Base-by-base conservation (phyloP, 108 stramenopile species). In the Schizochytrium sp. region DNA sequence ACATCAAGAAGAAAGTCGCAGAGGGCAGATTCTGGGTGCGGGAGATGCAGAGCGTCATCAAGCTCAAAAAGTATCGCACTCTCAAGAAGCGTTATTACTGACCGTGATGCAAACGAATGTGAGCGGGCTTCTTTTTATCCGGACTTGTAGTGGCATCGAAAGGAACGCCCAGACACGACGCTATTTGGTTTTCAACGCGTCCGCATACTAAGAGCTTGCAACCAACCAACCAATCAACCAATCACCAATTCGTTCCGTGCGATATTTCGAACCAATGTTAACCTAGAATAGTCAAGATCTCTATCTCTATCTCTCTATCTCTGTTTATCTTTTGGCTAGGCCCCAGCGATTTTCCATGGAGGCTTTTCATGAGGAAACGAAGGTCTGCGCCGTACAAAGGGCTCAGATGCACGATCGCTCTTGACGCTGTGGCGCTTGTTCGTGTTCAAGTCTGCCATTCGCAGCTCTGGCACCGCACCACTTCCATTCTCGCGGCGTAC, bases 1-100 rank as follows among this genome's bases (percentile, higher is more conserved):
- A 95, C 51, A 58, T 98, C 5, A 95, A 95, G 58, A 95, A 94
- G 76, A 96, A 96, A 5, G 96, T 97, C 5, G 95, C 93, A 4
- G 92, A 91, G 58, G 98, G 98, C 5, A 63, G 97, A 89, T 95
- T 95, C 89, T 94, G 94, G 93, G 94, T 95, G 6, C 89, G 94
- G 34, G 96, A 97, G 88, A 95, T 97, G 94, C 88, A 93, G 44
- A 95, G 92, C 4, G 91, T 96, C 69, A 94, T 95, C 71, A 92
- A 95, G 91, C 89, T 97, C 25, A 95, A 96, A 57, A 97, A 96
- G 87, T 97, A 95, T 89, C 88, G 96, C 14, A 55, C 88, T 18
- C 58, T 93, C 44, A 91, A 91, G 90, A 89, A 89, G 48, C 4
- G 88, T 4, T 92, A 92, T 72, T 69, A 69, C 25, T 28, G 18